Evolutionary conservation across 805 yeast species (phyloP), one percentile per base, ranked within the genome.

Genomic region (Wickerhamomyces chambardii): DNA sequence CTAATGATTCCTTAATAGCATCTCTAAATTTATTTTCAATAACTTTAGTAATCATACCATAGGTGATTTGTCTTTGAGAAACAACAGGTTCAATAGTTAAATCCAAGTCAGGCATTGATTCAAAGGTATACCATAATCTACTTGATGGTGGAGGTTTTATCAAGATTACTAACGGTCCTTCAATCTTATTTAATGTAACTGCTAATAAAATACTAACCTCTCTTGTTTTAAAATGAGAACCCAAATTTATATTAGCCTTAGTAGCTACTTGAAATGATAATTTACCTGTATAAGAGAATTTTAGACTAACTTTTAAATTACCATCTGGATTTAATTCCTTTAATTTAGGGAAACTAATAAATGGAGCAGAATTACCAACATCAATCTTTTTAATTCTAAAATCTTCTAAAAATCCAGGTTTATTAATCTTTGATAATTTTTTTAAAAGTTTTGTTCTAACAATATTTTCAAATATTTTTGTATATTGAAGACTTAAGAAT

Each of bases 131-230:
- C 98, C 98, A 92, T 1, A 92, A 49, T 48, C 98, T 70, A 35
- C 76, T 78, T 2, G 95, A 78, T 8, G 98, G 97, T 2, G 96
- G 95, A 1, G 94, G 85, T 51, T 92, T 92, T 25, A 90, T 52
- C 29, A 72, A 62, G 16, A 89, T 48, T 0, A 83, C 51, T 37
- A 90, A 44, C 2, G 83, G 82, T 0, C 98, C 98, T 34, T 78
- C 75, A 4, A 92, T 45, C 45, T 68, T 74, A 36, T 73, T 72
- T 33, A 90, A 58, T 2, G 80, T 77, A 2, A 89, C 75, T 15
- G 82, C 74, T 34, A 92, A 59, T 18, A 82, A 68, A 26, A 92
- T 61, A 35, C 82, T 80, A 29, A 90, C 84, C 44, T 84, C 95
- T 35, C 84, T 63, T 5, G 75, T 53, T 31, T 80, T 76, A 59